These are phyloP conservation scores for Apiospora marii DNA, from an alignment of 2,329 filamentous ascomycete genomes.

Conservation along the genomic window DNA sequence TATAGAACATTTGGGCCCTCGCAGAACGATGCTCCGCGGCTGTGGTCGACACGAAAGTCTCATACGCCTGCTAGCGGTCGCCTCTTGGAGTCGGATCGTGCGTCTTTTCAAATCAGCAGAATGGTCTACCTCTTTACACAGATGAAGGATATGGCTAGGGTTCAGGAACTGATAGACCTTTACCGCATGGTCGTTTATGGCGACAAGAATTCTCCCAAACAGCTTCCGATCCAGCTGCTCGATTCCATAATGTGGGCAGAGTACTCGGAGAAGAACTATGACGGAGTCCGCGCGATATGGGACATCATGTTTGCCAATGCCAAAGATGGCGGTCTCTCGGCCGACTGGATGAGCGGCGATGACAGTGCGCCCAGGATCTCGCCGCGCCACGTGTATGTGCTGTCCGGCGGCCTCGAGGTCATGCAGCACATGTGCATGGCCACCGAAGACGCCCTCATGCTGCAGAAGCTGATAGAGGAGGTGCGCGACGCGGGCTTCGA, in stretches of 20 bases:
- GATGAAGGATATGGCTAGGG: slow-evolving; percentile 60
- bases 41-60: background rate
- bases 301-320: slow-evolving; percentile 63
- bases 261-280: slow-evolving; percentile 62
- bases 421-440: slow-evolving; percentile 56
- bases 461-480: slow-evolving; percentile 60
- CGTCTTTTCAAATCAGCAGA: slow-evolving; percentile 47
- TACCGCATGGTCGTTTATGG: slow-evolving; percentile 55
- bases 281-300: slow-evolving; percentile 74
- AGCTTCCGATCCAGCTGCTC: slow-evolving; percentile 63
- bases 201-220: slow-evolving; percentile 40
- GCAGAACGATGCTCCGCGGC: background rate
- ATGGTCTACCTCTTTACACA: slow-evolving; percentile 50
- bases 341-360: slow-evolving; percentile 34
- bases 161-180: slow-evolving; percentile 62
- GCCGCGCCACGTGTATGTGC: slow-evolving; percentile 59
- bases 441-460: slow-evolving; percentile 51
- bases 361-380: slow-evolving; percentile 52
- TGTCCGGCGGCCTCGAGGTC: slow-evolving; percentile 56
- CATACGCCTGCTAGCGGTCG: background rate
- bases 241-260: slow-evolving; percentile 74
- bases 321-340: slow-evolving; percentile 50
- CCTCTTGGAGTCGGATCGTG: background rate
- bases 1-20: slow-evolving; percentile 24
- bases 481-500: slow-evolving; percentile 73